phyloP scores from a whole-genome alignment of 2,329 filamentous ascomycete species.

The Dichotomopilus funicola region DNA sequence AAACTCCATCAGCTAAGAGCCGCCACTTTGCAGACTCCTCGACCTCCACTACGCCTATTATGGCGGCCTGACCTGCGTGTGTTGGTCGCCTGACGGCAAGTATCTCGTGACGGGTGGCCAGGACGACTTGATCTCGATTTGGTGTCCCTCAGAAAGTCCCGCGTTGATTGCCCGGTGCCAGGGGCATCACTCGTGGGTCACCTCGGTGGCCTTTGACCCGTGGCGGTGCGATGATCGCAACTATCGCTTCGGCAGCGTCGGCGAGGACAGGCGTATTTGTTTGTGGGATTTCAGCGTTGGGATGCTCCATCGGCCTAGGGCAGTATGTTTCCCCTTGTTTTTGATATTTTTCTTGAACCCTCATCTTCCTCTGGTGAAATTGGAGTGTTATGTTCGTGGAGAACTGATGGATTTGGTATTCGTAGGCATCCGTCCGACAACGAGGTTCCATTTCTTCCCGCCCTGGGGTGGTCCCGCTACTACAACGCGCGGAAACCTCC shows the following conservation, averaged over 20 bases:
- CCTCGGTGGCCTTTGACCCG: conserved; percentile 86
- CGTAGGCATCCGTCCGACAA: conserved; percentile 49
- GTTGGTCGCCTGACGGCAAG: conserved; percentile 95
- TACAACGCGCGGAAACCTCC: conserved; percentile 54
- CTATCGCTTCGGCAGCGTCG: conserved; percentile 93
- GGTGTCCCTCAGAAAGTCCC: conserved; percentile 69
- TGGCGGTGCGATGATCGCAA: conserved; percentile 95
- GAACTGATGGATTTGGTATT: not conserved
- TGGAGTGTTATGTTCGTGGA: not conserved
- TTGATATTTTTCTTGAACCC: not conserved
- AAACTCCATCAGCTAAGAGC: not conserved
- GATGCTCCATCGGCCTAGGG: conserved; percentile 86
- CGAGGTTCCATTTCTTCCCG: conserved; percentile 48
- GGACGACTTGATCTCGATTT: conserved; percentile 93
- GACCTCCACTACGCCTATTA: conserved; percentile 90
- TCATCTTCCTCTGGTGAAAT: not conserved
- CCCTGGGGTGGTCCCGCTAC: conserved; percentile 30
- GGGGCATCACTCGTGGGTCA: conserved; percentile 94
- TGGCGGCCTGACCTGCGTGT: conserved; percentile 84
- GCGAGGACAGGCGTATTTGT: conserved; percentile 83
- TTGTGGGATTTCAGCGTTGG: conserved; percentile 97
- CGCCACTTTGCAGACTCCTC: conserved; percentile 54
- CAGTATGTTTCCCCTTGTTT: conserved; percentile 43
- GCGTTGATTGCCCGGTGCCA: conserved; percentile 86
- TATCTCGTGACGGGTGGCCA: conserved; percentile 94